A percentile compares a stretch with the other conserved stretches of the same genome.
Evolutionary conservation across 2,329 filamentous ascomycete species (phyloP).

Genomic region (Chrysoporthe deuterocubensis): DNA sequence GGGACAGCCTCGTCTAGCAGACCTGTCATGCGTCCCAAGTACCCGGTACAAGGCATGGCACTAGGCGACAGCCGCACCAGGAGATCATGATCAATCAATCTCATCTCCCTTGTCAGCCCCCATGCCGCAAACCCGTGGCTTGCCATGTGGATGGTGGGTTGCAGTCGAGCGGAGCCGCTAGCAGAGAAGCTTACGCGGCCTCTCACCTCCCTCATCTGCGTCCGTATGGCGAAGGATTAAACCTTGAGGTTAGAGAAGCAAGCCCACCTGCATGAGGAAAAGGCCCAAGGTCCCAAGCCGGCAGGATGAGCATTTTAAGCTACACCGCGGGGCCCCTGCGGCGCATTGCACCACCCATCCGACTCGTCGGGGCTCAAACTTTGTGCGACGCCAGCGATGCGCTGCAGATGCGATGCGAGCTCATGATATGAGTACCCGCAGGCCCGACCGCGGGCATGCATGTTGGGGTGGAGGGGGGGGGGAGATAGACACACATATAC

Average conservation of each 20-base stretch:
- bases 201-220: constrained; percentile 17
- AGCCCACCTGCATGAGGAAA: not conserved
- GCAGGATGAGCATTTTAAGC: not conserved
- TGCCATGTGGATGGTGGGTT: constrained; percentile 27
- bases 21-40: not conserved
- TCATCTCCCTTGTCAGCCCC: not conserved
- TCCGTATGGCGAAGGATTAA: not conserved
- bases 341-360: not conserved
- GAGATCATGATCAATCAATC: constrained; percentile 15
- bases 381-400: not conserved
- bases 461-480: not conserved
- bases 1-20: constrained; percentile 13
- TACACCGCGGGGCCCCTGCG: not conserved
- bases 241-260: not conserved
- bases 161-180: constrained; percentile 29
- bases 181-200: constrained; percentile 29
- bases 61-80: constrained; percentile 2
- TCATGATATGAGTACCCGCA: not conserved
- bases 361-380: not conserved
- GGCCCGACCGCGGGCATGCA: not conserved
- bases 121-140: constrained; percentile 2
- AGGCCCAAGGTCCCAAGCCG: no score
- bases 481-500: not conserved
- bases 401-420: not conserved
- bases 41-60: constrained; percentile 16